phyloP scores from a whole-genome alignment of 2,329 filamentous ascomycete species.

The Ceratocystis albifundus region DNA sequence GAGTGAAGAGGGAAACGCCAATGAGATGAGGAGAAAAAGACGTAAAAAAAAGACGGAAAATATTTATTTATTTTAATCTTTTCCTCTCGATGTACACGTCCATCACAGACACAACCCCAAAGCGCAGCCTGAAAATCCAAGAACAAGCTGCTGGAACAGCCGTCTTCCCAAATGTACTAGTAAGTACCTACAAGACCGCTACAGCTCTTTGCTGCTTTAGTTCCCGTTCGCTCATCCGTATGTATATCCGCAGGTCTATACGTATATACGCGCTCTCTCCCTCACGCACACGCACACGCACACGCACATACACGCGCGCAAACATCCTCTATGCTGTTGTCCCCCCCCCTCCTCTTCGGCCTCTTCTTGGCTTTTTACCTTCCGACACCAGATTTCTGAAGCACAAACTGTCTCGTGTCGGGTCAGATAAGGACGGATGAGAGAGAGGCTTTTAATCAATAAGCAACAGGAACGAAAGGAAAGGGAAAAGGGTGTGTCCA shows the following conservation, averaged over 20 bases:
- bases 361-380: background rate
- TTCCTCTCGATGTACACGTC: background rate
- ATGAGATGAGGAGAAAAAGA: background rate
- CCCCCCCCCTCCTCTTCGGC: background rate
- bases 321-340: background rate
- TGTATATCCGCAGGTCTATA: too few relatives aligned
- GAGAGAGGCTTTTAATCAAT: background rate
- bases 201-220: too few relatives aligned
- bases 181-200: too few relatives aligned
- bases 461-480: background rate
- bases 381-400: background rate
- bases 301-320: background rate
- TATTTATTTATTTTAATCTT: background rate
- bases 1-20: background rate
- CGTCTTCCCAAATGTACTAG: too few relatives aligned
- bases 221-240: too few relatives aligned
- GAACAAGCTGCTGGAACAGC: too few relatives aligned
- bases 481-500: background rate
- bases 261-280: too few relatives aligned
- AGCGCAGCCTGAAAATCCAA: background rate
- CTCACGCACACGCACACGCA: too few relatives aligned
- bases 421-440: background rate
- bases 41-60: background rate
- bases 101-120: background rate
- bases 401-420: background rate